Conservation (phyloP, 2,329 filamentous ascomycete species). For the Aspergillus intermedius region DNA sequence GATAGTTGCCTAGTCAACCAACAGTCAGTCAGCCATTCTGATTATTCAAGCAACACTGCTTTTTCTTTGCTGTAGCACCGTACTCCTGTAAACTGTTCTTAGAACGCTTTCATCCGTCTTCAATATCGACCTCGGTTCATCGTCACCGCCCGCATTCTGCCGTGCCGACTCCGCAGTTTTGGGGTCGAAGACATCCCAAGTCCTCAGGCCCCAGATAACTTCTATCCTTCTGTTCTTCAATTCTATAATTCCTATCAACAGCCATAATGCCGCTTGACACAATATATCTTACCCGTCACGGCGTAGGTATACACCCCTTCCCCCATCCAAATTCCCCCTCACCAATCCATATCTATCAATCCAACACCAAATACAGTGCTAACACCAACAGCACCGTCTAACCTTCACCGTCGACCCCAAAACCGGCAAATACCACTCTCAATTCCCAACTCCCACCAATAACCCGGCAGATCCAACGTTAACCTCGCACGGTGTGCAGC, state of each 20-base stretch:
- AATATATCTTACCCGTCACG: constrained; percentile 69
- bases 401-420: constrained; percentile 79
- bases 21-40: constrained; percentile 3
- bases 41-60: constrained; percentile 1
- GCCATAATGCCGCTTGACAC: constrained; percentile 58
- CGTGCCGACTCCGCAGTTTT: background rate
- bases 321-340: background rate
- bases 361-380: background rate
- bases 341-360: background rate
- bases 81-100: background rate
- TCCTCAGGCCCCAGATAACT: background rate
- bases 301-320: constrained; percentile 48
- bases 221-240: background rate
- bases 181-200: background rate
- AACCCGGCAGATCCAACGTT: constrained; percentile 83
- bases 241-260: background rate
- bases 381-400: constrained; percentile 65
- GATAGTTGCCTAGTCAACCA: constrained; percentile 20
- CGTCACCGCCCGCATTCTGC: constrained; percentile 8
- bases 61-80: background rate
- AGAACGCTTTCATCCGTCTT: background rate
- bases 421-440: constrained; percentile 70
- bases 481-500: constrained; percentile 76
- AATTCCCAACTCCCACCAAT: constrained; percentile 73
- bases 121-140: constrained; percentile 7